Percentiles rank a stretch among this genome's conserved stretches.
These are phyloP conservation scores for Fusarium tupiense DNA, from an alignment of 2,329 filamentous ascomycete genomes.

Conservation along the genomic window DNA sequence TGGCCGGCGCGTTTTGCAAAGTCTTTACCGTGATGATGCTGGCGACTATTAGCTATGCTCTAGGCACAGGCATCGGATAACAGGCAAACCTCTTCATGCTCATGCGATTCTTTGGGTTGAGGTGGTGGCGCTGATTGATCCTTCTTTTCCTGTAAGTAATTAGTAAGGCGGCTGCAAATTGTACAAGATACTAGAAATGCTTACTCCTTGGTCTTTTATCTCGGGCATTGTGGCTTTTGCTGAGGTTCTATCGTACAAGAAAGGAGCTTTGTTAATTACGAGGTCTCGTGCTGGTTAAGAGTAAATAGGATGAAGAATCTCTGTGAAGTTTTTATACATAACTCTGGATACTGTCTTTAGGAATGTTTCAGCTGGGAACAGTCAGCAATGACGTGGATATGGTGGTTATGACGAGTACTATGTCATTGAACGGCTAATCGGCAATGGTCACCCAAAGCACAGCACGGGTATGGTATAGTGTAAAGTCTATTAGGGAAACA, in stretches of 20 bases:
- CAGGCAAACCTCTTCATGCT: neutral
- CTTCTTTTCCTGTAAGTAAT: neutral
- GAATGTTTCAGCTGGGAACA: neutral
- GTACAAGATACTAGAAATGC: fast-evolving
- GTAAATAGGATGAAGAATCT: neutral
- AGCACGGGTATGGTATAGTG: neutral
- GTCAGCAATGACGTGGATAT: neutral
- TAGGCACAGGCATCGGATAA: fast-evolving
- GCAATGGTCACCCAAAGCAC: neutral
- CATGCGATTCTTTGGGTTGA: neutral
- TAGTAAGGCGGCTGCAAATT: fast-evolving
- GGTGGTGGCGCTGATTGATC: neutral
- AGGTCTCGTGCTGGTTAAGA: fast-evolving
- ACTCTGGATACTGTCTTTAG: fast-evolving
- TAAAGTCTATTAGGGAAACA: neutral
- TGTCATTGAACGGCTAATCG: neutral
- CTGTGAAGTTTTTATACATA: fast-evolving
- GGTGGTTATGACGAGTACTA: neutral
- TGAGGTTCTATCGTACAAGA: fast-evolving
- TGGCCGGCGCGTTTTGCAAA: neutral
- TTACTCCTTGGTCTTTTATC: neutral
- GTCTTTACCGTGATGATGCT: neutral
- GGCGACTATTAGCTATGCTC: fast-evolving
- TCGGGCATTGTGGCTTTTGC: neutral
- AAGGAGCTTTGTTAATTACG: fast-evolving